These are phyloP conservation scores for Colletotrichum tropicicola DNA, from an alignment of 2,329 filamentous ascomycete species.

Conservation along the genomic window DNA sequence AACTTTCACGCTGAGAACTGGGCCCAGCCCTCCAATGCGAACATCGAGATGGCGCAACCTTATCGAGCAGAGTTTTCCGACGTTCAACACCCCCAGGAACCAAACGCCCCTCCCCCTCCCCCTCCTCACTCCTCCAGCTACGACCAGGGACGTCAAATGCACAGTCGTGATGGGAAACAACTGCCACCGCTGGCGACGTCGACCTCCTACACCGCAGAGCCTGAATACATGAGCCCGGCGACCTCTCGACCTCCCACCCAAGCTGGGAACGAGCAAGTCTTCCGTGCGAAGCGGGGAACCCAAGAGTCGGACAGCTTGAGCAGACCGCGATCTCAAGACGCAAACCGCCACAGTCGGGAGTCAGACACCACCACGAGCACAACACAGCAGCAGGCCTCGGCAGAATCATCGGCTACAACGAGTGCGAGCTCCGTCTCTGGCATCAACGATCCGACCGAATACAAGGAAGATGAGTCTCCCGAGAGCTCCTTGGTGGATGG, in stretches of 20 bases:
- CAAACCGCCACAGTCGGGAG: slow-evolving; percentile 60
- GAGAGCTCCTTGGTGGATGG: slow-evolving; percentile 61
- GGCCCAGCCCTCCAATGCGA: slow-evolving; percentile 60
- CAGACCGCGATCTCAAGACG: slow-evolving; percentile 44
- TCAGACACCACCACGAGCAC: slow-evolving; percentile 59
- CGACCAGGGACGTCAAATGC: slow-evolving; percentile 25
- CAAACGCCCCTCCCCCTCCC: slow-evolving; percentile 46
- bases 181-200: slow-evolving; percentile 23
- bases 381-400: slow-evolving; percentile 57
- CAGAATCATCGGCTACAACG: slow-evolving; percentile 62
- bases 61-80: slow-evolving; percentile 36
- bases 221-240: slow-evolving; percentile 3
- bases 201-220: slow-evolving; percentile 11
- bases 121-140: slow-evolving; percentile 43
- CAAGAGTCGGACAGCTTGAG: slow-evolving; percentile 42
- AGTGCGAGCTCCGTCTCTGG: slow-evolving; percentile 66
- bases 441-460: slow-evolving; percentile 56
- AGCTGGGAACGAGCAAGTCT: slow-evolving; percentile 2
- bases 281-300: neutral
- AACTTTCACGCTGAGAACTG: slow-evolving; percentile 63
- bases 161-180: slow-evolving; percentile 9
- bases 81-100: slow-evolving; percentile 38
- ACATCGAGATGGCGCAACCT: slow-evolving; percentile 54
- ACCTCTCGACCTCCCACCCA: slow-evolving; percentile 4
- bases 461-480: slow-evolving; percentile 55